Conservation (phyloP, 257 asterid genomes). For the Penstemon barbatus region DNA sequence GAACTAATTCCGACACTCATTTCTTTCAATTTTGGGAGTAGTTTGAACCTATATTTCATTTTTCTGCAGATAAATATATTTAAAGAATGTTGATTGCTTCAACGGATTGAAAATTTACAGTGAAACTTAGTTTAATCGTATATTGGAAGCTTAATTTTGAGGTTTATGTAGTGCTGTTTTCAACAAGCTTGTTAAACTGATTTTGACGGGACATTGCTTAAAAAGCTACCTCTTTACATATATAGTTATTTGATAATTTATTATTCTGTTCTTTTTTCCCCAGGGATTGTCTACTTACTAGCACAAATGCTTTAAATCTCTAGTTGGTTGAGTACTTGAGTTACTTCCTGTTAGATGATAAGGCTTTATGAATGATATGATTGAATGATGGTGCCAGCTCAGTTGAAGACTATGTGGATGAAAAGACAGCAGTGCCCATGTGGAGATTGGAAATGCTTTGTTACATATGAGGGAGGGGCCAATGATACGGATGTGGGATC, state of each 20-base stretch:
- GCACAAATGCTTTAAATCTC: slow-evolving; percentile 7
- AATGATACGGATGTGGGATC: slow-evolving; percentile 38
- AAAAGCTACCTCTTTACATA: background rate
- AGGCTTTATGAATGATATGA: slow-evolving; percentile 4
- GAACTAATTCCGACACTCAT: background rate
- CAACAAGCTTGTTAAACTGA: slow-evolving; percentile 10
- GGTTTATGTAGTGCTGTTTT: slow-evolving; percentile 19
- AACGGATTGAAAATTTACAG: background rate
- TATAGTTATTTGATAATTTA: slow-evolving; percentile 12
- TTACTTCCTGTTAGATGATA: background rate
- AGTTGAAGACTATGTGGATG: slow-evolving; percentile 53
- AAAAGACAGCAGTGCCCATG: slow-evolving; percentile 68
- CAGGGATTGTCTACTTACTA: slow-evolving; percentile 26
- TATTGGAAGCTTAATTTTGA: slow-evolving; percentile 7
- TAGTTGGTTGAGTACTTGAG: slow-evolving; percentile 1
- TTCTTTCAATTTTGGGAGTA: background rate
- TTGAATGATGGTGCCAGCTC: slow-evolving; percentile 42
- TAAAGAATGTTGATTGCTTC: background rate
- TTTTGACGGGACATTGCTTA: background rate
- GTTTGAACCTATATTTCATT: background rate
- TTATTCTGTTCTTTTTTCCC: slow-evolving; percentile 2
- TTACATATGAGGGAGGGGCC: slow-evolving; percentile 46
- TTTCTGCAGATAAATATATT: background rate
- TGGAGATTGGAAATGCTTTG: slow-evolving; percentile 77
- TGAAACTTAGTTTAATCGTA: slow-evolving; percentile 11